Conservation (phyloP, 192 early-diverging fungal genomes). For the Coemansia sp. region DNA sequence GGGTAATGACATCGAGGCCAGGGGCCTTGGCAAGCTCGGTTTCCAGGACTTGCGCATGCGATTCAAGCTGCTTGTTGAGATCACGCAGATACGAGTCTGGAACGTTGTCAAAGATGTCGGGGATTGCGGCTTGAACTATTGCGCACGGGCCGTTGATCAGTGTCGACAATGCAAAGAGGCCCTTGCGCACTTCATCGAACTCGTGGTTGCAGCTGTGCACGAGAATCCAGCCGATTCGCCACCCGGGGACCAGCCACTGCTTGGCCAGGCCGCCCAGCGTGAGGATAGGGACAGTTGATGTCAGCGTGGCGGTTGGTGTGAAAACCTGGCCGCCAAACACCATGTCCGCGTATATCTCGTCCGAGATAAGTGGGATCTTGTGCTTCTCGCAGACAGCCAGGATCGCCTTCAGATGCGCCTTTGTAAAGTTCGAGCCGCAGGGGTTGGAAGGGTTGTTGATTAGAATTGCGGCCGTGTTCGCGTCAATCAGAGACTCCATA, state of each 20-base stretch:
- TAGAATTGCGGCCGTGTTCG: constrained; percentile 74
- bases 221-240: constrained; percentile 88
- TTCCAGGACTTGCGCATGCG: constrained; percentile 67
- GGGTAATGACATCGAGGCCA: constrained; percentile 74
- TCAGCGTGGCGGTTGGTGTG: constrained; percentile 69
- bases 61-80: constrained; percentile 69
- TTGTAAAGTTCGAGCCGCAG: constrained; percentile 83
- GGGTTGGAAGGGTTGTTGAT: constrained; percentile 95
- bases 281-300: constrained; percentile 79
- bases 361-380: constrained; percentile 80
- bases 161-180: constrained; percentile 71
- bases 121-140: constrained; percentile 73
- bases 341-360: constrained; percentile 92
- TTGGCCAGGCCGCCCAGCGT: constrained; percentile 86
- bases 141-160: constrained; percentile 82
- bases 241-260: constrained; percentile 89
- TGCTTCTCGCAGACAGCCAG: constrained; percentile 71
- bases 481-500: constrained; percentile 78
- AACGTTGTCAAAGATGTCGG: constrained; percentile 73
- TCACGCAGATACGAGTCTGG: constrained; percentile 67
- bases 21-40: constrained; percentile 64
- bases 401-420: constrained; percentile 70
- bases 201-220: constrained; percentile 67
- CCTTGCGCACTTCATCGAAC: constrained; percentile 63
- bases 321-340: constrained; percentile 69